Evolutionary conservation across 768 basidiomycete species (phyloP).

Genomic region (Bullera alba): DNA sequence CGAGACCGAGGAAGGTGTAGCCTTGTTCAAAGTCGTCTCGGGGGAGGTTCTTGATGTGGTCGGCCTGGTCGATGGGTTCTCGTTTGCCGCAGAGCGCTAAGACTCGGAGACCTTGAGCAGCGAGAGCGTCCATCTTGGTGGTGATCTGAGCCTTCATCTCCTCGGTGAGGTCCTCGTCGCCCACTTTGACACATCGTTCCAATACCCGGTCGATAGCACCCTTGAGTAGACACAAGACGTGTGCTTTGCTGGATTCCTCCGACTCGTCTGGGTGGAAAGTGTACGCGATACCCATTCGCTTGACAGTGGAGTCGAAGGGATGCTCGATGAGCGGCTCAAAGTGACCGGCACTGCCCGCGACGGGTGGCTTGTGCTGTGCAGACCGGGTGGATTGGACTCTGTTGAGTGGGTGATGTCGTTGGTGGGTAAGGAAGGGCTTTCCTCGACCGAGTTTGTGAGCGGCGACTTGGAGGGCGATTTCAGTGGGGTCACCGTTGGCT

Average conservation of each 20-base stretch:
- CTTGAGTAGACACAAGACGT: slow-evolving; percentile 43
- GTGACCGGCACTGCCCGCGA: slow-evolving; percentile 35
- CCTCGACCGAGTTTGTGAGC: slow-evolving; percentile 53
- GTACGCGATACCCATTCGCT: slow-evolving; percentile 51
- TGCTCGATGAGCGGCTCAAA: slow-evolving; percentile 48
- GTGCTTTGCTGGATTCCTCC: slow-evolving; percentile 5
- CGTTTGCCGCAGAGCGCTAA: slow-evolving; percentile 46
- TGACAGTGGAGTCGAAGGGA: slow-evolving; percentile 54
- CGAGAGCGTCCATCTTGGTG: slow-evolving; percentile 41
- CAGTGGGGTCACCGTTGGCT: slow-evolving; percentile 56
- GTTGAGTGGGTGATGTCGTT: slow-evolving; percentile 3
- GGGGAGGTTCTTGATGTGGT: slow-evolving; percentile 30
- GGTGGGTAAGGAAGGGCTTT: slow-evolving; percentile 45
- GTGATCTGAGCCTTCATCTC: slow-evolving; percentile 30
- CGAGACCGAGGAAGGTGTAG: slow-evolving; percentile 54
- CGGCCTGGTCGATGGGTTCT: slow-evolving; percentile 42
- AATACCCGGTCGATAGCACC: slow-evolving; percentile 52
- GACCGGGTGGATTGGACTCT: slow-evolving; percentile 11
- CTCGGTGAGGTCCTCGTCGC: slow-evolving; percentile 31
- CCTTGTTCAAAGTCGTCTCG: slow-evolving; percentile 52
- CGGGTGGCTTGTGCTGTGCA: slow-evolving; percentile 16
- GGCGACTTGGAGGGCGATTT: slow-evolving; percentile 56
- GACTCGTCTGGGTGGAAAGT: slow-evolving; percentile 20
- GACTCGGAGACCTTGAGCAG: slow-evolving; percentile 48
- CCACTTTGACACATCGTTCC: slow-evolving; percentile 49